Evolutionary conservation across 2,329 filamentous ascomycete species (phyloP), one percentile per base, ranked within the genome.

Genomic region (Tricladium varicosporioides): DNA sequence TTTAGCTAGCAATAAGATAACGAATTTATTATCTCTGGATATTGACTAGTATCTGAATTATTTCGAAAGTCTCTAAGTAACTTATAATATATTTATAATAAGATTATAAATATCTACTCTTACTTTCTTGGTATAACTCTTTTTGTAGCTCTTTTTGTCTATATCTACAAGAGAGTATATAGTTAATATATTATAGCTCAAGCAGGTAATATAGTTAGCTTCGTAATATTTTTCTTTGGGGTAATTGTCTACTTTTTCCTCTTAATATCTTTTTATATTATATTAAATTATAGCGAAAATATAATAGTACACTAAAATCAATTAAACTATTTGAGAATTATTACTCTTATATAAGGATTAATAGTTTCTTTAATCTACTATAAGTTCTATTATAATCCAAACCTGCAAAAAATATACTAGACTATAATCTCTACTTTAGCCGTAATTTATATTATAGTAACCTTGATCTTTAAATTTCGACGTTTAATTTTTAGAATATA

Each of bases 51-150:
- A 40, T 40, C 36, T 40, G n/a, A 10, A 40, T 40, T 10, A 11
- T 40, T 40, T 10, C 36, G 11, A n/a, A 40, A 40, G 36, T 40
- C 36, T 10, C 36, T 40, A n/a, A 40, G 9, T 10, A 40, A 10
- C 36, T 36, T 36, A 13, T 13, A 36, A 36, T 13, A 36, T 13
- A 13, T 36, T 13, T 36, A 36, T 36, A 36, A 36, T 36, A 13
- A 36, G 32, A 36, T 36, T 36, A 63, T 71, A 57, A 78, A 76
- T 60, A 76, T 77, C 51, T 75, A 70, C 59, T 73, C 75, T 14
- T 75, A 78, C 61, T 69, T 80, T 2, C 60, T 80, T 1, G 78
- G 78, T 0, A 74, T 70, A 4, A 42, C 76, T 7, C 36, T 70
- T 15, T 72, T 72, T 18, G 48, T 40, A 2, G 43, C 33, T 16